Evolutionary conservation across 768 basidiomycete species (phyloP).

Genomic region (Cystobasidium ongulense): DNA sequence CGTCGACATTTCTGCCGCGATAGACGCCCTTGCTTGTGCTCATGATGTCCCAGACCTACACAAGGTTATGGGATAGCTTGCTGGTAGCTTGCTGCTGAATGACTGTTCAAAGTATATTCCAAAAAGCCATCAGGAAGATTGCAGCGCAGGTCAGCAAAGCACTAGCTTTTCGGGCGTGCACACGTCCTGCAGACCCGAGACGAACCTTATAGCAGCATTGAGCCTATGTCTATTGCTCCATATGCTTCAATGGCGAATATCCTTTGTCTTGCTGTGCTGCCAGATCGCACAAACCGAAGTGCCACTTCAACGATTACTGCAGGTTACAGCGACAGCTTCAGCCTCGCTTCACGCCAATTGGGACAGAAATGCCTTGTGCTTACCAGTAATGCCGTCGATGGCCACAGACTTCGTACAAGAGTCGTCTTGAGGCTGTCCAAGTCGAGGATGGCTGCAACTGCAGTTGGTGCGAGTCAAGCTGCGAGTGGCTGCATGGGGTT

Average conservation of each 20-base stretch:
- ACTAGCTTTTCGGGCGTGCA: neutral
- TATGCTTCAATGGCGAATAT: neutral
- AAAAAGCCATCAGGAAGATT: neutral
- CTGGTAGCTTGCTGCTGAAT: neutral
- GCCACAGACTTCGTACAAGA: too few species aligned
- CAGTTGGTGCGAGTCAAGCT: neutral
- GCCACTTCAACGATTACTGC: neutral
- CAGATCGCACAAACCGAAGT: neutral
- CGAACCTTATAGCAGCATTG: neutral
- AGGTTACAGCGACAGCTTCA: neutral
- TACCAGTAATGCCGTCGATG: too few species aligned
- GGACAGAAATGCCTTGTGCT: neutral
- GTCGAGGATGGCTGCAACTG: neutral
- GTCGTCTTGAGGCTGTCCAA: neutral
- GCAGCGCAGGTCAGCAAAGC: neutral
- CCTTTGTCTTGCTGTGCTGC: neutral
- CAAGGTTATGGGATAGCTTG: neutral
- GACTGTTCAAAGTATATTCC: neutral
- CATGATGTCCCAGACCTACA: neutral
- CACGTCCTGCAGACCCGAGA: neutral
- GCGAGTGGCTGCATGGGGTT: too few species aligned
- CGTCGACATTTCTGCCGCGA: slow-evolving; percentile 1
- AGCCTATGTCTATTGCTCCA: neutral
- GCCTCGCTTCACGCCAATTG: neutral
- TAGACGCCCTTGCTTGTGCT: slow-evolving; percentile 23